Percentiles rank a stretch among this genome's conserved stretches.
Evolutionary conservation across 2,329 filamentous ascomycete species (phyloP).

Genomic region (Paecilomyces niveus): DNA sequence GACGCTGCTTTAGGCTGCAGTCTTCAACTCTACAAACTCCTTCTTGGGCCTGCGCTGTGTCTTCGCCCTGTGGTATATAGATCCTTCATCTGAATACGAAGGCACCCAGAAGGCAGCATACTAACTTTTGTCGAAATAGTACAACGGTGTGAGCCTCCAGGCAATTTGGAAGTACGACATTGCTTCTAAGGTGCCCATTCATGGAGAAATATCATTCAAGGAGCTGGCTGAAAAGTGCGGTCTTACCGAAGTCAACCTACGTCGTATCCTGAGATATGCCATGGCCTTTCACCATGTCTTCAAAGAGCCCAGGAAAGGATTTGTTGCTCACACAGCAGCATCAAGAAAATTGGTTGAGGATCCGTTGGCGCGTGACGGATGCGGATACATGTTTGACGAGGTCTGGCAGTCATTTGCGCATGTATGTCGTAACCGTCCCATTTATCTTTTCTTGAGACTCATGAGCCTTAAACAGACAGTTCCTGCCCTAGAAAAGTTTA

Average conservation of each 20-base stretch:
- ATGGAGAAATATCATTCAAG: constrained; percentile 7
- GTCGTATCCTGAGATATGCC: constrained; percentile 11
- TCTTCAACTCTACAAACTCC: background rate
- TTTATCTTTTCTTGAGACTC: background rate
- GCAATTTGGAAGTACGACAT: constrained; percentile 9
- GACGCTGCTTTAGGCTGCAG: background rate
- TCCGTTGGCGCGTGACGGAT: background rate
- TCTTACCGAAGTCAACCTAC: constrained; percentile 5
- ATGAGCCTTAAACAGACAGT: background rate
- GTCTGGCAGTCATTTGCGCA: constrained; percentile 1
- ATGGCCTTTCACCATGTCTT: constrained; percentile 8
- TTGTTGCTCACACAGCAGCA: constrained; percentile 8
- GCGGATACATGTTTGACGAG: constrained; percentile 5
- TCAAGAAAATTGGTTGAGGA: constrained; percentile 3
- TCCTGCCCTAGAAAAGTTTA: background rate
- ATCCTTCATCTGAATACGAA: background rate
- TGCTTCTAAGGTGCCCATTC: constrained; percentile 7
- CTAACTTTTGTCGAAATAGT: background rate
- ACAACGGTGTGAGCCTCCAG: background rate
- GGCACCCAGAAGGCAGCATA: background rate
- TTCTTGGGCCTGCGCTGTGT: background rate
- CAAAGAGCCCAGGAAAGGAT: constrained; percentile 4
- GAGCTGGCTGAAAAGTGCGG: constrained; percentile 6
- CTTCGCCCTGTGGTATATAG: background rate
- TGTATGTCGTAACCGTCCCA: background rate